phyloP scores from a whole-genome alignment of 1,284 basidiomycete species.

The Phylloboletellus chloephorus region DNA sequence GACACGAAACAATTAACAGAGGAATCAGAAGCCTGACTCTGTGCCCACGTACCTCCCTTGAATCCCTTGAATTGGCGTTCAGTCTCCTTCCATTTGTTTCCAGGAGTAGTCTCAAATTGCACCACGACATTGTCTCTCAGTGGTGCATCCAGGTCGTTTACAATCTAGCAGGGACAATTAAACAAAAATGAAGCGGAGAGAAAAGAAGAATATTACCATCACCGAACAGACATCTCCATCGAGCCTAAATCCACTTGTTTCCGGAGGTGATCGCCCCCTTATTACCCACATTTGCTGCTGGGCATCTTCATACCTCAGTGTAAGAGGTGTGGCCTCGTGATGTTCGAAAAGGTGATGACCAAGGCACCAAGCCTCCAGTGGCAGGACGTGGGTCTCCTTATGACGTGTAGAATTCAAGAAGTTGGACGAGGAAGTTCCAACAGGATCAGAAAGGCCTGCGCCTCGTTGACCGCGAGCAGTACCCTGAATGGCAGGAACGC shows the following conservation, averaged over 20 bases:
- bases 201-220: constrained; percentile 14
- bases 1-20: constrained; percentile 2
- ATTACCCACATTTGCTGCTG: constrained; percentile 11
- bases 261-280: constrained; percentile 10
- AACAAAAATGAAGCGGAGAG: neutral
- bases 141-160: constrained; percentile 11
- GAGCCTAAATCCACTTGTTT: constrained; percentile 17
- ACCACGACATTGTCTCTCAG: constrained; percentile 24
- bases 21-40: neutral
- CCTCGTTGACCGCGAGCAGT: neutral
- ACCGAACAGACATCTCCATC: constrained; percentile 12
- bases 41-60: constrained; percentile 18
- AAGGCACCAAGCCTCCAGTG: constrained; percentile 26
- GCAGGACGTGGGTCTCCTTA: constrained; percentile 12
- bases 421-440: constrained; percentile 29
- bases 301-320: constrained; percentile 16
- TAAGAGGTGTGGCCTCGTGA: constrained; percentile 11
- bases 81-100: constrained; percentile 10
- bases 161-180: constrained; percentile 17
- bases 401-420: constrained; percentile 17
- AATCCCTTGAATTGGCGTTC: constrained; percentile 21
- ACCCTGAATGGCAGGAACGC: constrained; percentile 9
- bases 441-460: constrained; percentile 9
- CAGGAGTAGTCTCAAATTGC: constrained; percentile 13
- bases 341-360: constrained; percentile 19